Evolutionary conservation across 2,329 filamentous ascomycete genomes (phyloP), one percentile per base, ranked within the genome.

Genomic region (Apiospora koreana): DNA sequence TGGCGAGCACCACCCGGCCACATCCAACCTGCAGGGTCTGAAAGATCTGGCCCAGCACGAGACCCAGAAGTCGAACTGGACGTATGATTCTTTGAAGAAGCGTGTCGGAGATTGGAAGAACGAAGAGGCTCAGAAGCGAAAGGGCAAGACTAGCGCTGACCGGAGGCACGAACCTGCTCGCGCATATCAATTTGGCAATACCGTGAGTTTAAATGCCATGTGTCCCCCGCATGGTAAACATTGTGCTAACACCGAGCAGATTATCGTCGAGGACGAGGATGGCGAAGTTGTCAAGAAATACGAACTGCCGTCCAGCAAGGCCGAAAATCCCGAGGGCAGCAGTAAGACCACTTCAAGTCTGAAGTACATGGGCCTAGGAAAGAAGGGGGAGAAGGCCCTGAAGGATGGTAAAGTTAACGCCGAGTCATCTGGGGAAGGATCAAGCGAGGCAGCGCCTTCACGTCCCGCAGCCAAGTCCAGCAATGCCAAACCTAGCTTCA

Each of bases 261-360:
- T 97, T 73, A 95, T 97, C 78, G 92, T 97, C 21, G 93, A 97
- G 81, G 93, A 97, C 72, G 92, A 93, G 79, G 91, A 95, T 75
- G 93, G 93, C 58, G 94, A 97, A 79, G 94, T 97, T 42, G 88
- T 97, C 78, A 95, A 95, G 83, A 91, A 93, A 70, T 95, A 94
- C 77, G 91, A 95, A 73, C 87, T 95, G 38, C 91, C 92, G 0
- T 82, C 86, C 0, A 81, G 88, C 35, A 88, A 86, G 72, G 72
- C 74, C 0, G 31, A 88, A 35, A 88, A 86, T 72, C 72, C 74
- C 0, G 83, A 84, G 16, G 77, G 73, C 72, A 21, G 77, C 21
- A 83, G 81, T 16, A 78, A 80, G 23, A 79, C 87, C 41, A 80
- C 81, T 23, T 81, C 84, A 31, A 81, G 86, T 69, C 80, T 88